These are phyloP conservation scores for Eimeria acervulina DNA, from an alignment of 169 alveolate genomes.

Conservation along the genomic window DNA sequence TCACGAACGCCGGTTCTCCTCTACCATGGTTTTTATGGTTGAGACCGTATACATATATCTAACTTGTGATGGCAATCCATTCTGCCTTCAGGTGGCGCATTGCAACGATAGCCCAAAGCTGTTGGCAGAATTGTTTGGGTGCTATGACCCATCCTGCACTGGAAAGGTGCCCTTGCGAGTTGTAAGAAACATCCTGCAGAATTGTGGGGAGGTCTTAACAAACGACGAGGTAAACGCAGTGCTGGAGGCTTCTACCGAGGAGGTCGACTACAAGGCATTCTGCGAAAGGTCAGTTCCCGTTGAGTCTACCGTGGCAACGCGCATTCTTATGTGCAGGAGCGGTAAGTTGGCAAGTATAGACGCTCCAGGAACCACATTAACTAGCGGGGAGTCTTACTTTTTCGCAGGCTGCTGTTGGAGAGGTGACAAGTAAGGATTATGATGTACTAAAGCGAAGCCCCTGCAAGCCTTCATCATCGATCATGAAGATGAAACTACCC, in stretches of 20 bases:
- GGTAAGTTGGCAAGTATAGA: neutral
- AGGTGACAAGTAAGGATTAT: neutral
- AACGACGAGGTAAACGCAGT: conserved; percentile 46
- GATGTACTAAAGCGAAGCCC: neutral
- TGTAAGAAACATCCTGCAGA: conserved; percentile 58
- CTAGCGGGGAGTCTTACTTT: neutral
- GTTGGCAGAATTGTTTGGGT: conserved; percentile 49
- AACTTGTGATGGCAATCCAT: neutral
- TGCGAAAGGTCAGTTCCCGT: conserved; percentile 56
- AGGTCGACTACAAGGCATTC: conserved; percentile 51
- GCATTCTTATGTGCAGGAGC: neutral
- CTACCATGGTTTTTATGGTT: neutral
- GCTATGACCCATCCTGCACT: conserved; percentile 54
- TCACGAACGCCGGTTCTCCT: neutral
- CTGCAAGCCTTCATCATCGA: neutral
- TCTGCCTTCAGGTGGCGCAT: conserved; percentile 54
- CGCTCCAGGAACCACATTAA: neutral
- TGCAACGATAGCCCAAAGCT: conserved; percentile 66
- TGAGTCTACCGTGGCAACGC: neutral
- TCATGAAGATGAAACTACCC: neutral
- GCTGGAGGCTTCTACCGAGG: conserved; percentile 42
- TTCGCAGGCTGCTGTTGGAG: conserved; percentile 61
- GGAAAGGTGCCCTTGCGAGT: conserved; percentile 70
- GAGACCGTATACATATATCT: neutral
- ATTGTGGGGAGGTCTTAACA: conserved; percentile 59